These are phyloP conservation scores for Hansenula lynferdii DNA, from an alignment of 1,139 yeast genomes.

Conservation along the genomic window DNA sequence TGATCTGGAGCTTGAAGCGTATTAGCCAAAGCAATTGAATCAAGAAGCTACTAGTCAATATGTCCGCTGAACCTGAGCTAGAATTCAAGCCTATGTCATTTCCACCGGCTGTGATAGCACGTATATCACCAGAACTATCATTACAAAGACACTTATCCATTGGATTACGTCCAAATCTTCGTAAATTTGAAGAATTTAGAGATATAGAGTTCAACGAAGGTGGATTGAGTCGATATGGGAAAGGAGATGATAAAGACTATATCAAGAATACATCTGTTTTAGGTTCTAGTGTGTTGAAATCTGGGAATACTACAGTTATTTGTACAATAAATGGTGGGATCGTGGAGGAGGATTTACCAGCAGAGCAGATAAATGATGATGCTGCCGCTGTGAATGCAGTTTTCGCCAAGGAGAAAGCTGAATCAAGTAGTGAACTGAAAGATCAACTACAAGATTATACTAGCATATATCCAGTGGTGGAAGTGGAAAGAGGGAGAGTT, in stretches of 20 bases:
- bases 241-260: conserved; percentile 8
- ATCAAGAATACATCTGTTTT: conserved; percentile 33
- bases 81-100: conserved; percentile 33
- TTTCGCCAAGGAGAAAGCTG: conserved; percentile 25
- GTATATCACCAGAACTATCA: conserved; percentile 82
- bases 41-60: conserved; percentile 7
- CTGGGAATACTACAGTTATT: conserved; percentile 73
- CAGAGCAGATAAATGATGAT: conserved; percentile 33
- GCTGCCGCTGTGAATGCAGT: conserved; percentile 33
- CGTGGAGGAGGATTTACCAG: conserved; percentile 42
- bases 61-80: conserved; percentile 1
- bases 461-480: conserved; percentile 73
- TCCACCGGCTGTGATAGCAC: conserved; percentile 77
- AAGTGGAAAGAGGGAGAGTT: conserved; percentile 67
- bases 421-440: neutral
- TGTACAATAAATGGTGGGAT: conserved; percentile 75
- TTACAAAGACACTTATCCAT: conserved; percentile 70
- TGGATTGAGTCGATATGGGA: conserved; percentile 35
- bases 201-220: conserved; percentile 43
- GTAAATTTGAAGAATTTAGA: conserved; percentile 71
- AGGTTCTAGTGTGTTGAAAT: conserved; percentile 68
- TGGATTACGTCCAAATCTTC: conserved; percentile 69
- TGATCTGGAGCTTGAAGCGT: too few relatives aligned
- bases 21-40: conserved; percentile 12
- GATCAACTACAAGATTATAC: conserved; percentile 26